phyloP scores from a whole-genome alignment of 768 basidiomycete genomes.

The Rhodotorula graminis region DNA sequence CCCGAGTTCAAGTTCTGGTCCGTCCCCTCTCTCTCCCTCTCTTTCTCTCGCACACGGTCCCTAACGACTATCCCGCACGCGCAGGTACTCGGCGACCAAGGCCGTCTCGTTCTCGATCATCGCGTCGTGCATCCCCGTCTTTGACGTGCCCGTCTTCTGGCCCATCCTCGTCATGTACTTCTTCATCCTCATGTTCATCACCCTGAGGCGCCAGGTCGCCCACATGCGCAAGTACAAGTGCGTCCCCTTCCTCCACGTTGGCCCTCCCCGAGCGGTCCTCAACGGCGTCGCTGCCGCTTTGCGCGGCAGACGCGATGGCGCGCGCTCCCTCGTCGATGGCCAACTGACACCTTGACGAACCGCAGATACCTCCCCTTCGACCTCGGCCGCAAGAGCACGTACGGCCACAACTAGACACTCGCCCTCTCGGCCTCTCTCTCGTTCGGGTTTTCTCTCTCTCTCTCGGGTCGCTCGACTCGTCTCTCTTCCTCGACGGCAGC shows the following conservation, averaged over 20 bases:
- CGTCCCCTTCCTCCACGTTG: slow-evolving; percentile 46
- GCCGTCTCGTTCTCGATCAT: slow-evolving; percentile 75
- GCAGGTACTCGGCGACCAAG: slow-evolving; percentile 83
- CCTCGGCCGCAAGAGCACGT: slow-evolving; percentile 67
- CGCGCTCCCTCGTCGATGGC: too few relatives aligned
- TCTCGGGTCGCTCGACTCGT: neutral
- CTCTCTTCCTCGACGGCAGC: too few relatives aligned
- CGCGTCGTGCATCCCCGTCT: slow-evolving; percentile 70
- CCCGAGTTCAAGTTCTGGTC: slow-evolving; percentile 98
- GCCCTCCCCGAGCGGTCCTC: neutral
- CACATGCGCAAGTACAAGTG: slow-evolving; percentile 99
- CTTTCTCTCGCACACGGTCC: neutral
- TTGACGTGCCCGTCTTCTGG: slow-evolving; percentile 98
- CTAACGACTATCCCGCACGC: neutral
- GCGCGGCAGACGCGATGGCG: neutral
- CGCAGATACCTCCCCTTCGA: slow-evolving; percentile 64
- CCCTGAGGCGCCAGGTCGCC: slow-evolving; percentile 89
- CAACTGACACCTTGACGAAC: too few relatives aligned
- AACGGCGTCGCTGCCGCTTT: neutral
- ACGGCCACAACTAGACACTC: slow-evolving; percentile 1
- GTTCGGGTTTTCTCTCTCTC: neutral
- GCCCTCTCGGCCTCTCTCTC: neutral
- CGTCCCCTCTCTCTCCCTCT: neutral
- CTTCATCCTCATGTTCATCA: slow-evolving; percentile 85
- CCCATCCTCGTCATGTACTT: slow-evolving; percentile 97